Evolutionary conservation across 2,329 filamentous ascomycete species (phyloP).

Genomic region (Arachnopeziza araneosa): DNA sequence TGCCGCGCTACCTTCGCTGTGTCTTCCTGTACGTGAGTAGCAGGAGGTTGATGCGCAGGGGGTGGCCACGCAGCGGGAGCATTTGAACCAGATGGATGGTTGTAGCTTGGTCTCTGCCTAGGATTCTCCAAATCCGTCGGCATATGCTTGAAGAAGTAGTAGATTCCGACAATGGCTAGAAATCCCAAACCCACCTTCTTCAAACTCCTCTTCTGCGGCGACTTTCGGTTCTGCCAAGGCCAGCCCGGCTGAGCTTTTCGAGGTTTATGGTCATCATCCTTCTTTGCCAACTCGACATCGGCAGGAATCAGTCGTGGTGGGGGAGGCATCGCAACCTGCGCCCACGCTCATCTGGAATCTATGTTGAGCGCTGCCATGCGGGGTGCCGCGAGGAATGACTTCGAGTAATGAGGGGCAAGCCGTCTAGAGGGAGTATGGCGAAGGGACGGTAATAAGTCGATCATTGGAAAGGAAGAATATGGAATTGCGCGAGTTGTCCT

Average conservation of each 20-base stretch:
- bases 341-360: conserved; percentile 24
- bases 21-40: conserved; percentile 9
- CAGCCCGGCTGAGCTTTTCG: conserved; percentile 25
- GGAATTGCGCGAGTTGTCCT: not conserved
- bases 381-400: not conserved
- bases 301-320: conserved; percentile 39
- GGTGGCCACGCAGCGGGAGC: not conserved
- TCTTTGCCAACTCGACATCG: conserved; percentile 61
- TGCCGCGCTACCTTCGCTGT: conserved; percentile 30
- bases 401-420: not conserved
- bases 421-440: not conserved
- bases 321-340: conserved; percentile 32
- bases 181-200: conserved; percentile 47
- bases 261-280: conserved; percentile 54
- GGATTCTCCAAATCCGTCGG: conserved; percentile 41
- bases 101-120: conserved; percentile 31
- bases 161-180: conserved; percentile 46
- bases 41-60: not conserved
- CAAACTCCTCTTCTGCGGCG: conserved; percentile 45
- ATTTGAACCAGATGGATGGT: not conserved
- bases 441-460: not conserved
- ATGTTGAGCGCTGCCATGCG: conserved; percentile 21
- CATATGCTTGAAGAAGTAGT: conserved; percentile 60
- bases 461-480: not conserved
- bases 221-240: conserved; percentile 29